A percentile compares a stretch with the other conserved stretches of the same genome.
These are phyloP conservation scores for Scutellaria barbata DNA, from an alignment of 257 asterid genomes.

Conservation along the genomic window DNA sequence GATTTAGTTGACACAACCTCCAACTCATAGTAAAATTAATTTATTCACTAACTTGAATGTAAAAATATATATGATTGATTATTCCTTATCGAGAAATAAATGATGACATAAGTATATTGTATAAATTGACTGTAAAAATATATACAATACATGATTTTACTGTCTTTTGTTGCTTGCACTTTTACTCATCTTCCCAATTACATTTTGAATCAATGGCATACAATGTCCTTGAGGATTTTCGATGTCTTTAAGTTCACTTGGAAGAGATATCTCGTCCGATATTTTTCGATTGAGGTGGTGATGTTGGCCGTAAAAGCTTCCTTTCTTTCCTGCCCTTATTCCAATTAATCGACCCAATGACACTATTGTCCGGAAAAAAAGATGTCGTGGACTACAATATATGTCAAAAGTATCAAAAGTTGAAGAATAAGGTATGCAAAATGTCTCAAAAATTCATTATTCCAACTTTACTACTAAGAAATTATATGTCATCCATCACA, in stretches of 20 bases:
- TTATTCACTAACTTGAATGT: too few species aligned
- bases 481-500: too few species aligned
- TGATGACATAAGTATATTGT: neutral
- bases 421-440: too few species aligned
- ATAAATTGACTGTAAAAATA: too few species aligned
- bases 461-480: too few species aligned
- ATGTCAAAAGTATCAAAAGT: too few species aligned
- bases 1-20: too few species aligned
- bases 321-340: constrained; percentile 46
- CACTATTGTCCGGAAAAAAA: constrained; percentile 63
- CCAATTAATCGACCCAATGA: constrained; percentile 70
- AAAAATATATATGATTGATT: too few species aligned
- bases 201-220: constrained; percentile 49
- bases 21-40: too few species aligned
- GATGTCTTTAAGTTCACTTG: constrained; percentile 4
- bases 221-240: constrained; percentile 48
- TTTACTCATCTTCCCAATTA: constrained; percentile 44
- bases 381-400: constrained; percentile 62
- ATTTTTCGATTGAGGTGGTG: constrained; percentile 31
- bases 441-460: too few species aligned
- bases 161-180: constrained; percentile 45
- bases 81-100: too few species aligned
- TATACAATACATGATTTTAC: too few species aligned
- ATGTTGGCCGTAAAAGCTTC: constrained; percentile 31
- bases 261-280: constrained; percentile 28